Evolutionary conservation across 192 early-diverging fungal species (phyloP), one percentile per base, ranked within the genome.

Genomic region (Dissophora ornata): DNA sequence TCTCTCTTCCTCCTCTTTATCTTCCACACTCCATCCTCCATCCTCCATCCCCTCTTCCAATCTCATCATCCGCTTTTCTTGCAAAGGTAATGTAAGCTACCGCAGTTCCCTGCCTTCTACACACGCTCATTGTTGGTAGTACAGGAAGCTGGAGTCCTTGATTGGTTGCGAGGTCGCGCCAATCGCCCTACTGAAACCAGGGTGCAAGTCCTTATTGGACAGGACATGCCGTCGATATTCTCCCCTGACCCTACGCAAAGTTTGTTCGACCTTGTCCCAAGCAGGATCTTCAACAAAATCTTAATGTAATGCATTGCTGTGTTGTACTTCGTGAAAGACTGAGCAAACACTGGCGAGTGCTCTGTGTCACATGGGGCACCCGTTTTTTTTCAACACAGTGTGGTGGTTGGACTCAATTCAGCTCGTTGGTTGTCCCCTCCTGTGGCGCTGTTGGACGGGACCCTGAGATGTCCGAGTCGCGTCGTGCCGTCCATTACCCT

Each of bases 141-240:
- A 12, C 57, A 47, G 57, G 57, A 60, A 60, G 45, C 57, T 60
- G 57, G 44, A 60, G 57, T 60, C 29, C 44, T 60, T 21, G 44
- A 47, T 60, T 60, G 41, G 57, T 19, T 60, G 42, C 44, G 44
- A 42, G 55, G 30, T 60, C 44, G 57, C 57, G 44, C 57, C n/a
- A 60, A 36, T 60, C 58, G 58, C 58, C 58, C 28, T 60, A 60
- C 58, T 47, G 58, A 48, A 60, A 42, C 57, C n/a, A n/a, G 45
- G 29, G 57, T 47, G 44, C 44, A 47, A 28, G 26, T 26, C n/a
- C n/a, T n/a, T n/a, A n/a, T n/a, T n/a, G n/a, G n/a, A n/a, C n/a
- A n/a, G n/a, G n/a, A n/a, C n/a, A n/a, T n/a, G n/a, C n/a, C n/a
- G n/a, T 48, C 58, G 58, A 60, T 60, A 48, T 33, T 47, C 58